Percentiles rank a stretch among this genome's conserved stretches.
These are phyloP conservation scores for Syncephalis plumigaleata DNA, from an alignment of 371 early-diverging fungal genomes.

Conservation along the genomic window DNA sequence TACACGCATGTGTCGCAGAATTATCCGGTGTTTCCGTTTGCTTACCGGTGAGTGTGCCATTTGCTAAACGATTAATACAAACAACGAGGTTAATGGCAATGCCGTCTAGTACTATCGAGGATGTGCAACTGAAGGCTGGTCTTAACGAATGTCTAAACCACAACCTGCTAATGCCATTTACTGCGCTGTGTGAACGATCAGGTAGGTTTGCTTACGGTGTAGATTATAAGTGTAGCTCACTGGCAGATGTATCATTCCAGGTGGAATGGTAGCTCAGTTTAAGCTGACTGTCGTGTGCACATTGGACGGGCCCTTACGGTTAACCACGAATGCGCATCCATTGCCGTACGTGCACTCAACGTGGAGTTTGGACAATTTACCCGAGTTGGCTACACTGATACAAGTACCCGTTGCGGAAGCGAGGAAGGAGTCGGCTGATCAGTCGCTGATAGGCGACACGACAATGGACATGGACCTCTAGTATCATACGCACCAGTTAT, in stretches of 20 bases:
- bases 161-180: constrained; percentile 53
- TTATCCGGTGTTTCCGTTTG: constrained; percentile 73
- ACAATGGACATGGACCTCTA: too few species aligned
- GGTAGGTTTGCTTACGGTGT: too few species aligned
- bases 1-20: constrained; percentile 49
- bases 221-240: too few species aligned
- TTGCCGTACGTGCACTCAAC: constrained; percentile 53
- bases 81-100: too few species aligned
- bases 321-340: constrained; percentile 28
- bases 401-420: too few species aligned
- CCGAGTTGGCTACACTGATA: too few species aligned
- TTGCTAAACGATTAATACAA: neutral
- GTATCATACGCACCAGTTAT: too few species aligned
- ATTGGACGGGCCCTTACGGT: constrained; percentile 50
- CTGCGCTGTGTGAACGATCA: constrained; percentile 48
- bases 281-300: constrained; percentile 71
- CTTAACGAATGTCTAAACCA: constrained; percentile 62
- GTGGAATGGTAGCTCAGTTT: constrained; percentile 51
- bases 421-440: too few species aligned
- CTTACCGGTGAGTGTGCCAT: constrained; percentile 40
- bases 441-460: too few species aligned
- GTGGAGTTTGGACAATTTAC: constrained; percentile 3
- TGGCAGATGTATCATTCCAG: constrained; percentile 24
- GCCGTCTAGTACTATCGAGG: constrained; percentile 32
- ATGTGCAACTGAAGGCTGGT: constrained; percentile 72